These are phyloP conservation scores for Colletotrichum nymphaeae DNA, from an alignment of 2,329 filamentous ascomycete species.

Conservation along the genomic window DNA sequence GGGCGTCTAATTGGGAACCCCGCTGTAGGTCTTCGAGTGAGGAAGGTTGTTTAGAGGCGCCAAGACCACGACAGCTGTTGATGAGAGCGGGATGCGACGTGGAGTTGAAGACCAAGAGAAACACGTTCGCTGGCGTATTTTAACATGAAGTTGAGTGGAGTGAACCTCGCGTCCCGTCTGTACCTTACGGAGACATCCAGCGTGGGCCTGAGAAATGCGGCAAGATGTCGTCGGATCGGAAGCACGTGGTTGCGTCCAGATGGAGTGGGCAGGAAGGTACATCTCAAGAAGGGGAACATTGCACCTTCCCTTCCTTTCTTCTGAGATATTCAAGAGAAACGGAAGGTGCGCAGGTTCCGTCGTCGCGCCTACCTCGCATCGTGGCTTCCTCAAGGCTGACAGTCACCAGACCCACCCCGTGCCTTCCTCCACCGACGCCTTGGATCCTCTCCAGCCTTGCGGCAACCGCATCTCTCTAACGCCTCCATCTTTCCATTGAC, in stretches of 20 bases:
- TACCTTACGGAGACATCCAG: too few species aligned
- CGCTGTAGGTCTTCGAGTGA: slow-evolving; percentile 8
- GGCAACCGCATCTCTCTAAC: too few species aligned
- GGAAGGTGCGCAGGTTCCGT: background rate
- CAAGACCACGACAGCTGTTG: background rate
- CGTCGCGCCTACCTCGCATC: background rate
- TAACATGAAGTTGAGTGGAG: background rate
- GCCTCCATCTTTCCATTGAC: background rate
- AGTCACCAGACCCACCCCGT: background rate
- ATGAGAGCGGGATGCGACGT: background rate
- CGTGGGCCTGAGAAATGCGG: background rate
- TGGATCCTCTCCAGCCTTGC: background rate
- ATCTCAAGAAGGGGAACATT: background rate
- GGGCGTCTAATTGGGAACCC: background rate
- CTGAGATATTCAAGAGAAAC: too few species aligned
- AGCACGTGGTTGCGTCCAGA: background rate
- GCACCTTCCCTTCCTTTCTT: background rate
- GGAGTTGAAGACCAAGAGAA: background rate
- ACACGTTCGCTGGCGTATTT: background rate
- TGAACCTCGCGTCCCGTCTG: background rate
- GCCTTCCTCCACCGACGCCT: background rate
- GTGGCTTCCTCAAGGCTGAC: background rate
- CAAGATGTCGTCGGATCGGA: background rate
- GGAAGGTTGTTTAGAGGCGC: background rate
- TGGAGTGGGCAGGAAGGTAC: background rate